Conservation (phyloP, 2,329 filamentous ascomycete genomes). For the Teratosphaeria viscida region DNA sequence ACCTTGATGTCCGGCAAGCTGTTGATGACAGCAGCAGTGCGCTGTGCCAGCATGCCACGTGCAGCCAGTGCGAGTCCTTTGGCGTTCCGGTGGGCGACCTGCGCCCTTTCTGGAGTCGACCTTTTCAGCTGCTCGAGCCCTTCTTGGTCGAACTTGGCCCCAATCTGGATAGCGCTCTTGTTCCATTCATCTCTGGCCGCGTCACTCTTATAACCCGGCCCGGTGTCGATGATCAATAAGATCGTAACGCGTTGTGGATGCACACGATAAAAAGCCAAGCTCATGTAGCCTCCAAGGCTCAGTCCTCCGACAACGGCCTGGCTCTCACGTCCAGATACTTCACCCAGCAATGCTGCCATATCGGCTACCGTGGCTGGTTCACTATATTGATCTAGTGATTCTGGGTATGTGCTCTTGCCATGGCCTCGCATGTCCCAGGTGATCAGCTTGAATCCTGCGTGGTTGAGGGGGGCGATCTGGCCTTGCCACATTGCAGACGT, state of each 20-base stretch:
- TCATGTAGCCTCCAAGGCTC: conserved; percentile 21
- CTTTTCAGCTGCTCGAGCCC: conserved; percentile 9
- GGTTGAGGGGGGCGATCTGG: conserved; percentile 12
- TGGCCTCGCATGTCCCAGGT: conserved; percentile 21
- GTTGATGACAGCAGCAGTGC: conserved; percentile 14
- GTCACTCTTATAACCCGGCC: conserved; percentile 18
- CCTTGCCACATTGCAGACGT: conserved; percentile 19
- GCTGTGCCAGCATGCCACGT: conserved; percentile 19
- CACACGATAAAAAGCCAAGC: conserved; percentile 16
- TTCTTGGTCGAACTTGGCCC: conserved; percentile 11
- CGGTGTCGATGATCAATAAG: conserved; percentile 21
- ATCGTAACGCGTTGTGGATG: conserved; percentile 13
- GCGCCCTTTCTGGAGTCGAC: conserved; percentile 10
- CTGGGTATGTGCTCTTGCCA: conserved; percentile 14
- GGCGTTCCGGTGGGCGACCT: conserved; percentile 13
- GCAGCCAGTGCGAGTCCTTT: conserved; percentile 17
- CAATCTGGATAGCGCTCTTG: conserved; percentile 12
- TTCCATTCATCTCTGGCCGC: conserved; percentile 17
- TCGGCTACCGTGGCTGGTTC: conserved; percentile 19
- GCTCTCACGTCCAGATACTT: conserved; percentile 9
- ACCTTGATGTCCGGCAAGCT: conserved; percentile 13
- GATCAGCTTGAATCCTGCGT: conserved; percentile 13
- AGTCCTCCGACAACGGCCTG: conserved; percentile 17
- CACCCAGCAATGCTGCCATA: conserved; percentile 16
- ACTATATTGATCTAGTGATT: conserved; percentile 12